Evolutionary conservation across 345 rosid genomes (phyloP), one percentile per base, ranked within the genome.

Genomic region (Acer yangbiense): DNA sequence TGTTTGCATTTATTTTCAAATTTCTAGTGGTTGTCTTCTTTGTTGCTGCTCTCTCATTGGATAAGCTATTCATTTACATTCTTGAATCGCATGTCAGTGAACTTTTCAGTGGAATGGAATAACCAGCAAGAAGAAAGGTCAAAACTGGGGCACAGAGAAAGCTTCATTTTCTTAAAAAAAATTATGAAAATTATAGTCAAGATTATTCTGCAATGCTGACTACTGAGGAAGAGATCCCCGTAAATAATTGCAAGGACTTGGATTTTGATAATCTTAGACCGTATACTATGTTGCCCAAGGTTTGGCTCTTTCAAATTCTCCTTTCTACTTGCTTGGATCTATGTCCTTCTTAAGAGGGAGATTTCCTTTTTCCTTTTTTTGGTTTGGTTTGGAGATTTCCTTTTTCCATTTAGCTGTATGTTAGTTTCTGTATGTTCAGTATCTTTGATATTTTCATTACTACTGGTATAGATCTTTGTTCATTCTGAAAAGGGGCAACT

Each of bases 121-220:
- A 80, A 93, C 88, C 80, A 92, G 93, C 83, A 97, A 97, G 86
- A 97, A 86, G 89, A 94, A 84, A 83, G 97, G 97, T 44, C 97
- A 97, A 82, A 94, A 93, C 78, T 94, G 99, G 98, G 98, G 98
- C 54, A 86, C 52, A 75, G 93, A 93, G 83, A 94, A 89, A 81
- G 76, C 79, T 63, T 79, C 86, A 61, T 84, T 82, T 54, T 72
- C 79, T n/a, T 39, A 89, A 87, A 86, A 70, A 84, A 87, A 86
- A 70, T 48, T 52, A 81, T 78, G 81, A 68, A 79, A 83, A 75
- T 83, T 76, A 80, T 57, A 73, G 75, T 85, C 86, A 88, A 79
- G 85, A 87, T 63, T 68, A 54, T 77, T 73, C 88, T 68, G 81
- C 74, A 78, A 75, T 63, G 61, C 84, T 65, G 7, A 39, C 78